Conservation (phyloP, 2,329 filamentous ascomycete species). For the Colletotrichum plurivorum region DNA sequence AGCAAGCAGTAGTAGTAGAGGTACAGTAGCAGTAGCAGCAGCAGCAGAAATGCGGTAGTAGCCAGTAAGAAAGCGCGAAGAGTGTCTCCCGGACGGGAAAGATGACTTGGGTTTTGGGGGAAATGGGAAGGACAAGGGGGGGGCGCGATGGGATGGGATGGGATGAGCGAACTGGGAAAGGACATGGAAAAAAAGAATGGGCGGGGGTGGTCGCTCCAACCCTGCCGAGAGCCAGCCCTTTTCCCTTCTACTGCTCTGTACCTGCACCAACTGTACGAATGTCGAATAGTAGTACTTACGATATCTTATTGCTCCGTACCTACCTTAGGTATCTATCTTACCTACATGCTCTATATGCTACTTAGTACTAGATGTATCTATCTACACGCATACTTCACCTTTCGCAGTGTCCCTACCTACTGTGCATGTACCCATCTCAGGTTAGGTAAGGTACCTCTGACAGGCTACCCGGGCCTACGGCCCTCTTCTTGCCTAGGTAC, state of each 20-base stretch:
- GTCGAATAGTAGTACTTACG: too few relatives aligned
- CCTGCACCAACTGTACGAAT: too few relatives aligned
- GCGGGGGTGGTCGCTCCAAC: conserved; percentile 8
- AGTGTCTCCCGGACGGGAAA: conserved; percentile 7
- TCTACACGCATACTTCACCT: too few relatives aligned
- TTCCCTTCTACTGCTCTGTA: too few relatives aligned
- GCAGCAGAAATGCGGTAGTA: background rate
- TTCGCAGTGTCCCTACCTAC: too few relatives aligned
- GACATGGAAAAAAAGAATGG: conserved; percentile 22
- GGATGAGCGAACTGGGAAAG: conserved; percentile 18
- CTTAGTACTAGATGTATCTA: too few relatives aligned
- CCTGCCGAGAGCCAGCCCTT: too few relatives aligned
- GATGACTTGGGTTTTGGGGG: conserved; percentile 8
- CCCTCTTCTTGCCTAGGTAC: background rate
- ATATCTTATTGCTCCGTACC: too few relatives aligned
- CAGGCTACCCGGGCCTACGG: background rate
- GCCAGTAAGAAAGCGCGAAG: background rate
- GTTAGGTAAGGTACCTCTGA: too few relatives aligned
- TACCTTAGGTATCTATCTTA: too few relatives aligned
- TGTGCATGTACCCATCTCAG: too few relatives aligned
- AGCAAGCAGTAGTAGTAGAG: conserved; percentile 13
- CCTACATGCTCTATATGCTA: too few relatives aligned
- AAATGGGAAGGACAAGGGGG: background rate
- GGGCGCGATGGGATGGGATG: conserved; percentile 6
- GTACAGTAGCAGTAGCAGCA: background rate